Conservation (phyloP, 345 rosid species). For the Populus euphratica region DNA sequence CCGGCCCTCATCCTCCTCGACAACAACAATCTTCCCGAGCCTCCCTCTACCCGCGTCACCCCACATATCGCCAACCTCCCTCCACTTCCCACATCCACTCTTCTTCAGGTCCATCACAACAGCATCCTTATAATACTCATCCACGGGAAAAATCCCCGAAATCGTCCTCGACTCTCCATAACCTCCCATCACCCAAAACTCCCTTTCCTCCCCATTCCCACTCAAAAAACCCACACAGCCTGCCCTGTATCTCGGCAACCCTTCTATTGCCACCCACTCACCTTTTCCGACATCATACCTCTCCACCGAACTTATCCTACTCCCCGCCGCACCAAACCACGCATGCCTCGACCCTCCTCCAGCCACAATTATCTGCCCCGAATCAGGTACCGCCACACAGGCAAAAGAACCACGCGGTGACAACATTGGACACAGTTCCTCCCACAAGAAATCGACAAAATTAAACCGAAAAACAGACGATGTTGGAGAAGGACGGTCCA, state of each 20-base stretch:
- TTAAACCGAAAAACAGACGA: conserved; percentile 60
- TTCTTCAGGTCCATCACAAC: conserved; percentile 61
- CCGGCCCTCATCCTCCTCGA: conserved; percentile 40
- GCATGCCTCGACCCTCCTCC: conserved; percentile 88
- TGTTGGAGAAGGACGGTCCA: conserved; percentile 74
- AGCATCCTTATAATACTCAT: conserved; percentile 73
- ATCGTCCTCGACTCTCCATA: conserved; percentile 77
- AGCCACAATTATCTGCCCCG: conserved; percentile 64
- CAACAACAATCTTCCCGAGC: conserved; percentile 67
- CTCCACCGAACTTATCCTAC: conserved; percentile 77
- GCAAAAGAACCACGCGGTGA: conserved; percentile 92
- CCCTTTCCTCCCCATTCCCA: conserved; percentile 42
- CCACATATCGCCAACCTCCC: conserved; percentile 84
- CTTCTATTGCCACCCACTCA: conserved; percentile 66
- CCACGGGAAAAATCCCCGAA: conserved; percentile 75
- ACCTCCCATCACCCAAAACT: conserved; percentile 99
- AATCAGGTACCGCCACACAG: conserved; percentile 47
- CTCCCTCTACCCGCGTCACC: conserved; percentile 51
- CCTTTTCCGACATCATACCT: conserved; percentile 61
- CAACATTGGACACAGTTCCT: conserved; percentile 65
- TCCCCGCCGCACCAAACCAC: conserved; percentile 80
- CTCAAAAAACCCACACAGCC: conserved; percentile 76
- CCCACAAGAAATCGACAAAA: conserved; percentile 59
- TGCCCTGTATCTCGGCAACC: conserved; percentile 75
- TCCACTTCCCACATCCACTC: conserved; percentile 49